These are phyloP conservation scores for Raffaelea deltoideospora DNA, from an alignment of 2,329 filamentous ascomycete genomes.

Conservation along the genomic window DNA sequence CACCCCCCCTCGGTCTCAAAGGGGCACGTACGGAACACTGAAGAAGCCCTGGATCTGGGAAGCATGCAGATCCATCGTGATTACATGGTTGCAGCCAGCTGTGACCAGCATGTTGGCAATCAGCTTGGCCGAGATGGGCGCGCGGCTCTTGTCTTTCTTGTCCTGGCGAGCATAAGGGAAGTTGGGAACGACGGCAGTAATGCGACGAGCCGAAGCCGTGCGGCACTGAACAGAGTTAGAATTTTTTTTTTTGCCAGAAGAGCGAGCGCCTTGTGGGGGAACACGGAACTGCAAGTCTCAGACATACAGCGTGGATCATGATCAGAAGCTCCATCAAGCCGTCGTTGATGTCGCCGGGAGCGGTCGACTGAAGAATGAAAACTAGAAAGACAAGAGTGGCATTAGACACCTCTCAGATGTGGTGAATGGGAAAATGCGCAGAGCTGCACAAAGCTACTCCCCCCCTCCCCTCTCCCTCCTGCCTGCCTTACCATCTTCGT, in stretches of 20 bases:
- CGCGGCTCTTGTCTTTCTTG: constrained; percentile 57
- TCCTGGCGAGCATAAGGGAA: constrained; percentile 95
- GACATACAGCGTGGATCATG: constrained; percentile 67
- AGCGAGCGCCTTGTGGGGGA: too few species aligned
- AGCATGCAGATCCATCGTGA: constrained; percentile 72
- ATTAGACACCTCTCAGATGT: too few species aligned
- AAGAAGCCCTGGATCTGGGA: constrained; percentile 55
- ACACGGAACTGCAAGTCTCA: neutral
- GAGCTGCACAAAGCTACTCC: neutral
- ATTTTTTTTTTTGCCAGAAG: too few species aligned
- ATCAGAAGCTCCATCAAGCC: constrained; percentile 96
- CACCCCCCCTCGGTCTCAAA: too few species aligned
- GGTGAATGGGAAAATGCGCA: too few species aligned
- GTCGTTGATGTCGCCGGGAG: constrained; percentile 93
- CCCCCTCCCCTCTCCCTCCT: neutral
- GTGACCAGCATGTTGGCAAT: constrained; percentile 98
- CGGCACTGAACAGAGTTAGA: constrained; percentile 7
- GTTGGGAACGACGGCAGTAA: constrained; percentile 42
- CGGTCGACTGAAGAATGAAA: constrained; percentile 91
- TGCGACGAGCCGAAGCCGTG: constrained; percentile 11
- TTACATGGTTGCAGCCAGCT: constrained; percentile 54
- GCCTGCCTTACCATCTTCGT: constrained; percentile 62
- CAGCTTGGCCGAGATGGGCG: constrained; percentile 90
- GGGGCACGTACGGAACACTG: constrained; percentile 41
- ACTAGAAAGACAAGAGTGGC: constrained; percentile 19